Evolutionary conservation across 208 protist species (phyloP).

Genomic region (Giardia muris): DNA sequence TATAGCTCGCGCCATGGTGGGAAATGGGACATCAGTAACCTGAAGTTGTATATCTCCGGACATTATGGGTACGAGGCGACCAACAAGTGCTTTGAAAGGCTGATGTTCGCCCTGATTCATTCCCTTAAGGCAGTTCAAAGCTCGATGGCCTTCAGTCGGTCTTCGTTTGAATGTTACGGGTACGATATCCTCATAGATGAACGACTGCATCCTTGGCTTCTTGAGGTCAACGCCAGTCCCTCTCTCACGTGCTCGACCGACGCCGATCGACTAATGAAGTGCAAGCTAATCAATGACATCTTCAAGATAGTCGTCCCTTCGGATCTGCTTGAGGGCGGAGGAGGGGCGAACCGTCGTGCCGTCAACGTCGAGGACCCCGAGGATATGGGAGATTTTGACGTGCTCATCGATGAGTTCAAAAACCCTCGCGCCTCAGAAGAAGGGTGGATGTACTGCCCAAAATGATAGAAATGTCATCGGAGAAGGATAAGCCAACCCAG

Average conservation of each 20-base stretch:
- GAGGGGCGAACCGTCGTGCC: background rate
- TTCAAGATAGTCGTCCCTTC: slow-evolving; percentile 4
- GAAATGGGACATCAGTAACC: slow-evolving; percentile 39
- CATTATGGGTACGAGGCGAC: slow-evolving; percentile 55
- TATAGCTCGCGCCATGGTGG: slow-evolving; percentile 74
- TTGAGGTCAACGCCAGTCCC: slow-evolving; percentile 68
- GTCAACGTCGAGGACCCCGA: background rate
- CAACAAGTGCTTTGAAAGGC: slow-evolving; percentile 57
- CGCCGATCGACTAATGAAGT: slow-evolving; percentile 44
- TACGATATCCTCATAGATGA: slow-evolving; percentile 84
- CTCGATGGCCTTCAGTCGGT: slow-evolving; percentile 63
- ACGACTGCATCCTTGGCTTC: slow-evolving; percentile 72
- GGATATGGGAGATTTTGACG: background rate
- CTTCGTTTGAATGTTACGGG: slow-evolving; percentile 80
- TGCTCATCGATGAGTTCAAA: background rate
- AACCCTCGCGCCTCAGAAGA: background rate
- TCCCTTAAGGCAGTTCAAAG: slow-evolving; percentile 61
- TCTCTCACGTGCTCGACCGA: slow-evolving; percentile 46
- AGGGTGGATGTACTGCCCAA: background rate
- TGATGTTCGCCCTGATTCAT: slow-evolving; percentile 54
- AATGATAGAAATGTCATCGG: background rate
- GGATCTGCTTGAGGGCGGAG: background rate
- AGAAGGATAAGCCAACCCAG: background rate
- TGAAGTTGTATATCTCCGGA: slow-evolving; percentile 55
- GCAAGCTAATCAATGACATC: background rate